phyloP scores from a whole-genome alignment of 768 basidiomycete species.

The Chalciporus piperatus region DNA sequence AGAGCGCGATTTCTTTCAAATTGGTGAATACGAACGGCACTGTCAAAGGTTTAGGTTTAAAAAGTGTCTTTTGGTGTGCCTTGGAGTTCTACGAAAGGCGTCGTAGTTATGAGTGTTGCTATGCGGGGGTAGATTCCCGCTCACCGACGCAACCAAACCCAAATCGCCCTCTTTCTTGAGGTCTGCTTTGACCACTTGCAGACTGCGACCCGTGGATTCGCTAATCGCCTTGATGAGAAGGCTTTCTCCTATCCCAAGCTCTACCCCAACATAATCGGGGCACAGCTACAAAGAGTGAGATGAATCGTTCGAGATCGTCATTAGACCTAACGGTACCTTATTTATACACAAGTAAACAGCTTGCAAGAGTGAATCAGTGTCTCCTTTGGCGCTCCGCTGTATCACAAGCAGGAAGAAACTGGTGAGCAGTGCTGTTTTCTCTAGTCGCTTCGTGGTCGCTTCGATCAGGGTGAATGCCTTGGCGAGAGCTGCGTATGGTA shows the following conservation, averaged over 20 bases:
- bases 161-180: constrained; percentile 94
- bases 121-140: constrained; percentile 14
- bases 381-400: constrained; percentile 73
- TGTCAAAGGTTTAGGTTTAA: constrained; percentile 90
- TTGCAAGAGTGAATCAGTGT: constrained; percentile 75
- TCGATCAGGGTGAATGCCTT: constrained; percentile 89
- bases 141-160: constrained; percentile 93
- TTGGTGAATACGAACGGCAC: constrained; percentile 88
- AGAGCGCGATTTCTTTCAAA: constrained; percentile 85
- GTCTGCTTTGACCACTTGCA: constrained; percentile 81
- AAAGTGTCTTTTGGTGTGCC: constrained; percentile 88
- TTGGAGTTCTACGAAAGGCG: constrained; percentile 72
- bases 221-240: constrained; percentile 93
- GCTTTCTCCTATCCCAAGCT: constrained; percentile 95
- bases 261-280: constrained; percentile 93
- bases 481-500: constrained; percentile 92
- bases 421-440: constrained; percentile 87
- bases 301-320: not conserved
- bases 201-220: constrained; percentile 89
- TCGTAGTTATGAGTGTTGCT: not conserved
- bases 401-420: constrained; percentile 89
- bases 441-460: constrained; percentile 90
- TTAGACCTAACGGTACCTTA: constrained; percentile 51
- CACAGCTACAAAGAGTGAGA: constrained; percentile 56
- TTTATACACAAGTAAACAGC: constrained; percentile 97